These are phyloP conservation scores for Buddleja alternifolia DNA, from an alignment of 257 asterid species.

Conservation along the genomic window DNA sequence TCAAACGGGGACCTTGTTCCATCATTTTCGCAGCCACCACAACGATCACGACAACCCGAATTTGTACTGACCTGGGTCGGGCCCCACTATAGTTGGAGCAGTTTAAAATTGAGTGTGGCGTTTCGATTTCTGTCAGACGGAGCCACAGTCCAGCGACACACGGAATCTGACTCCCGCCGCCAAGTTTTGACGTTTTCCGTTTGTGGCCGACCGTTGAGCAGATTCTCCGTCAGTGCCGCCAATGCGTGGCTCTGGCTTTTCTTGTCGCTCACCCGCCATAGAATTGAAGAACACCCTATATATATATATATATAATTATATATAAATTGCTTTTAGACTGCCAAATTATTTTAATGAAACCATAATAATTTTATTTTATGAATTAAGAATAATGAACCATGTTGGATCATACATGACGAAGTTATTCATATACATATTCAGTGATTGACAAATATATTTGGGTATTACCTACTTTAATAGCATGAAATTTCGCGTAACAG, in stretches of 20 bases:
- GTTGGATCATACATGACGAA: no score
- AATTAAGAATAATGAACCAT: no score
- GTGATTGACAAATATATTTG: no score
- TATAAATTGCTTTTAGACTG: no score
- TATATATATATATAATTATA: no score
- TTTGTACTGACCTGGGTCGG: no score
- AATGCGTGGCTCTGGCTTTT: background rate
- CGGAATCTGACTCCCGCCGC: background rate
- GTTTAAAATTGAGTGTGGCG: background rate
- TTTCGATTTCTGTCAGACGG: background rate
- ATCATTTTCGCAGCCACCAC: background rate
- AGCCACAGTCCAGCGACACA: slow-evolving; percentile 10
- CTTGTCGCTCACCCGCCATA: background rate
- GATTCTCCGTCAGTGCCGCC: background rate
- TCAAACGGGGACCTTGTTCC: background rate
- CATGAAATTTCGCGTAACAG: no score
- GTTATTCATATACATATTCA: no score
- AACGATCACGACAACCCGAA: background rate
- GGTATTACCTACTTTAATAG: no score
- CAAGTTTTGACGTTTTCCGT: background rate
- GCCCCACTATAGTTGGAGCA: background rate
- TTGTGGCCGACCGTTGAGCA: slow-evolving; percentile 19
- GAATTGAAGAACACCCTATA: no score
- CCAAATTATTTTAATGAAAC: no score
- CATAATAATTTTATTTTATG: no score